These are phyloP conservation scores for Pichia rugopelliculosa DNA, from an alignment of 805 yeast genomes.

Conservation along the genomic window DNA sequence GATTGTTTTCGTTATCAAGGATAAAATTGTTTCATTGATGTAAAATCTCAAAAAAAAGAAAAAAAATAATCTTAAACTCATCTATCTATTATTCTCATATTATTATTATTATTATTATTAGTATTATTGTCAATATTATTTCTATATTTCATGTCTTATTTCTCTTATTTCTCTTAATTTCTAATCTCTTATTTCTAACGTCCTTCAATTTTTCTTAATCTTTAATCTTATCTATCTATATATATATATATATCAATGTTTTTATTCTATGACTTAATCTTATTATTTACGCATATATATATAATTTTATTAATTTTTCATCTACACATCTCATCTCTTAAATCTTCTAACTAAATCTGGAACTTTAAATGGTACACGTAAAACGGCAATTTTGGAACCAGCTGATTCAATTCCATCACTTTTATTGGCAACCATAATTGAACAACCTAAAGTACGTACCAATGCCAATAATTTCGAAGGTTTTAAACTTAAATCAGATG, in stretches of 20 bases:
- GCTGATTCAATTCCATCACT: slow-evolving; percentile 64
- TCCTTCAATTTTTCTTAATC: no score
- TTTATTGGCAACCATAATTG: slow-evolving; percentile 60
- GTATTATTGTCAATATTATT: no score
- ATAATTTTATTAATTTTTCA: no score
- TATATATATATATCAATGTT: neutral
- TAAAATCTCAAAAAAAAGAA: neutral
- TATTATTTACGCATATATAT: neutral
- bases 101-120: no score
- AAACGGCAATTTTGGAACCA: slow-evolving; percentile 69
- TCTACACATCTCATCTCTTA: slow-evolving; percentile 7
- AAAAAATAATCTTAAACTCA: no score
- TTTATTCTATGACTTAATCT: neutral
- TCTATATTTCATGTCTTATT: no score
- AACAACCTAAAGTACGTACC: slow-evolving; percentile 77
- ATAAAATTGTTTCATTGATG: slow-evolving; percentile 29
- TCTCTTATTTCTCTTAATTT: no score
- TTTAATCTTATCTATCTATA: neutral
- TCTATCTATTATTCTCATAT: no score
- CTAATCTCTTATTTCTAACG: no score
- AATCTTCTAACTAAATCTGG: slow-evolving; percentile 44
- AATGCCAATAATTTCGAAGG: slow-evolving; percentile 63
- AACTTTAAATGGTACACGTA: slow-evolving; percentile 81
- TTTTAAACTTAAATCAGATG: slow-evolving; percentile 75
- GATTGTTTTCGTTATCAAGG: slow-evolving; percentile 56